These are phyloP conservation scores for Capronia epimyces DNA, from an alignment of 2,329 filamentous ascomycete genomes.

Conservation along the genomic window DNA sequence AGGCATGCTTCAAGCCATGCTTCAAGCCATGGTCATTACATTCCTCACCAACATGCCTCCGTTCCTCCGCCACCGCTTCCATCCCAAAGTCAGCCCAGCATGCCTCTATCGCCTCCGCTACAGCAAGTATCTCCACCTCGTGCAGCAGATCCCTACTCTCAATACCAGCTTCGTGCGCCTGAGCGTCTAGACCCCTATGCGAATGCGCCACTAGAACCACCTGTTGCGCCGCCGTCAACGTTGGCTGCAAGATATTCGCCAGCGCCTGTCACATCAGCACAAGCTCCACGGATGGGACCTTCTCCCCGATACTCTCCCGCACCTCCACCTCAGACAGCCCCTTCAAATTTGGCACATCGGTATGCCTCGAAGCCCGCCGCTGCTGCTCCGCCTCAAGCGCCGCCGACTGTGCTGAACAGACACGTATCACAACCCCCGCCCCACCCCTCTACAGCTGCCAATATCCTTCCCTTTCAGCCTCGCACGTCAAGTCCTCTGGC, in stretches of 20 bases:
- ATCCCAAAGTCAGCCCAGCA: slow-evolving; percentile 26
- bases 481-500: slow-evolving; percentile 62
- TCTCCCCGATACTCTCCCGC: slow-evolving; percentile 43
- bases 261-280: slow-evolving; percentile 38
- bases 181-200: slow-evolving; percentile 34
- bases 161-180: slow-evolving; percentile 33
- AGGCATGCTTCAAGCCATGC: slow-evolving; percentile 52
- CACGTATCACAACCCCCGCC: slow-evolving; percentile 39
- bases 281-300: slow-evolving; percentile 34
- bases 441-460: slow-evolving; percentile 27
- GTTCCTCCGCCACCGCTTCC: slow-evolving; percentile 26
- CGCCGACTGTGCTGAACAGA: slow-evolving; percentile 32
- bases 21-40: slow-evolving; percentile 38
- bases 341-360: slow-evolving; percentile 16
- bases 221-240: slow-evolving; percentile 36
- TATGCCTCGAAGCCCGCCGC: slow-evolving; percentile 28
- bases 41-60: slow-evolving; percentile 33
- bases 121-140: slow-evolving; percentile 31
- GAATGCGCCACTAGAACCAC: slow-evolving; percentile 26
- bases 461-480: slow-evolving; percentile 52
- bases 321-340: slow-evolving; percentile 33
- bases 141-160: slow-evolving; percentile 29
- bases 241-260: slow-evolving; percentile 42
- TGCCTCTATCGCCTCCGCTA: slow-evolving; percentile 25
- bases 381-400: slow-evolving; percentile 26